Base-by-base conservation (phyloP, 2,329 filamentous ascomycete genomes). In the Aspergillus caelatus region DNA sequence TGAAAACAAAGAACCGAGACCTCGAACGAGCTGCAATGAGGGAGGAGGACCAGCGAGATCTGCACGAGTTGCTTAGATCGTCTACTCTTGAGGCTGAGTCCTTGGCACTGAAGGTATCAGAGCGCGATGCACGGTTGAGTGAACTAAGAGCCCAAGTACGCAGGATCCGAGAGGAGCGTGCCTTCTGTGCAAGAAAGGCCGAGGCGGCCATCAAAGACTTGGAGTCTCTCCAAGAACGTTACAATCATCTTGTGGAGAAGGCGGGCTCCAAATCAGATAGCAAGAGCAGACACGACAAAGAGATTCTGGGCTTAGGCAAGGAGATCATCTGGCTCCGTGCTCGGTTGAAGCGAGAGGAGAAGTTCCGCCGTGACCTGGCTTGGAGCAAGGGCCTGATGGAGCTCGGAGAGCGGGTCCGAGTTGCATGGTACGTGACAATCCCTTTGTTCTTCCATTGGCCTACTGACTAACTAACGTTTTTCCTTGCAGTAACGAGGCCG, bases 291-390 rank as follows among this genome's bases (percentile, higher is more conserved):
- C 72, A 82, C 75, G 82, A 85, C 57, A 88, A 90, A 53, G 88
- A 93, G 71, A 87, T 97, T 59, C 88, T 89, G 69, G 94, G 94
- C 21, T 84, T 98, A 74, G 87, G 88, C 59, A 91, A 95, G 80
- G 94, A 98, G 79, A 94, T 98, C 75, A 87, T 93, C 72, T 98
- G 92, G 88, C 88, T 98, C 76, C 88, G 93, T 71, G 92, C 92
- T 2, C 88, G 90, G 58, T 91, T 91, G 81, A 85, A 88, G 74
- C 87, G 95, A 36, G 94, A 97, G 78, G 88, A 92, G 70, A 87
- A 86, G 57, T 89, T 98, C 79, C 86, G 95, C 48, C 85, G 86
- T 66, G 92, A 94, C 72, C 86, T 94, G 36, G 91, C 91, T 10
- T 96, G 90, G 80, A 92, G 92, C 67, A 99, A 99, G 84, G 88